Base-by-base conservation (phyloP, 306 rosid genomes). In the Vigna mungo region DNA sequence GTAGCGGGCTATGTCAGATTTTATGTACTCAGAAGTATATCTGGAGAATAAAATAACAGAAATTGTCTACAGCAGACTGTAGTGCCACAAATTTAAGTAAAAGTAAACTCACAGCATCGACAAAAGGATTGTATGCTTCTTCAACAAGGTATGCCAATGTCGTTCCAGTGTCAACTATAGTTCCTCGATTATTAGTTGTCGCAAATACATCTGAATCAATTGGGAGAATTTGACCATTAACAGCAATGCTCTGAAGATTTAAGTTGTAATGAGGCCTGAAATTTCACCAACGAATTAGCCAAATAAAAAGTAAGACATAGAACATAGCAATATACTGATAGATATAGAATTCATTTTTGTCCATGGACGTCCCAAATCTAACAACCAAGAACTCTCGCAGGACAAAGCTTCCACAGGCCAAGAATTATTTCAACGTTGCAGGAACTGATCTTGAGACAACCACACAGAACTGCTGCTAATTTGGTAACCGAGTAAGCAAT, bases 191-290 rank as follows among this genome's bases (percentile, higher is more conserved):
- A 73, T 46, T 82, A n/a, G 97, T 82, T 59, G 96, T 88, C 9
- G 87, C 80, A 87, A 94, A 94, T 34, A 86, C 96, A n/a, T 90
- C 78, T 62, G 89, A 73, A 84, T 94, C 91, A 60, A 94, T 88
- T 23, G 96, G 78, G 82, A 94, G 86, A 52, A 81, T 62, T 83
- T 87, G 91, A 60, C 98, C 97, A 72, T 89, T 88, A 62, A 92
- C 97, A 86, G 91, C 75, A 75, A 95, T 90, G 85, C 97, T 92
- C 84, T 87, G 90, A 68, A 95, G 92, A 85, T 90, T 81, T 80
- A 95, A 84, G 86, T 95, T 92, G 86, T 95, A 95, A 85, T 95
- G 98, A 78, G 95, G 85, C 97, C 98, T 95, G 95, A 86, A 84
- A 84, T 84, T 81, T 36, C 14, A 72, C 79, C 58, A 47, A 36